Conservation (phyloP, 441 rosid species). For the Adansonia grandidieri region DNA sequence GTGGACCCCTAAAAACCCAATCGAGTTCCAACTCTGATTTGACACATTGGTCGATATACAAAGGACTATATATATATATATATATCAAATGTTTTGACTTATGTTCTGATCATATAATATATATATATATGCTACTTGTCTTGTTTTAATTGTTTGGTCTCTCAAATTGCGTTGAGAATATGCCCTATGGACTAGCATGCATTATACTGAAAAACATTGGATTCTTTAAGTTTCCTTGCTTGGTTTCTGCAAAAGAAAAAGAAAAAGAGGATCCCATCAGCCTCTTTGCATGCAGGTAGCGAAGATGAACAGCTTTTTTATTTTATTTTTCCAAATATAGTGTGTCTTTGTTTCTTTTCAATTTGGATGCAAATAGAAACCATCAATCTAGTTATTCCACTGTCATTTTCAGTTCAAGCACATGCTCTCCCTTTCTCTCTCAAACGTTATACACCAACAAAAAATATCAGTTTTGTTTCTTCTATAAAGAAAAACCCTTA, state of each 20-base stretch:
- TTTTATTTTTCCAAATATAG: neutral
- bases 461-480: neutral
- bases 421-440: slow-evolving; percentile 6
- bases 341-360: neutral
- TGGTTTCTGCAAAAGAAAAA: slow-evolving; percentile 1
- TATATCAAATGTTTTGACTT: too few relatives aligned
- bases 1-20: neutral
- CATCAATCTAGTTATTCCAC: too few relatives aligned
- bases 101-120: neutral
- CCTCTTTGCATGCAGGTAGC: neutral
- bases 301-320: neutral
- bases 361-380: neutral
- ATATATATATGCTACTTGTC: too few relatives aligned
- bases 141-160: neutral
- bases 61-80: too few relatives aligned
- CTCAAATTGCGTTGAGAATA: neutral
- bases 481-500: neutral
- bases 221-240: neutral
- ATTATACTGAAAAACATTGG: neutral
- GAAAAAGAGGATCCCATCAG: neutral
- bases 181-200: neutral
- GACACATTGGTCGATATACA: neutral
- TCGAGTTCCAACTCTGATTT: neutral
- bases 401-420: slow-evolving; percentile 5
- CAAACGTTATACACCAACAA: neutral